Base-by-base conservation (phyloP, 805 yeast species). In the Wickerhamiella sergipiensis region DNA sequence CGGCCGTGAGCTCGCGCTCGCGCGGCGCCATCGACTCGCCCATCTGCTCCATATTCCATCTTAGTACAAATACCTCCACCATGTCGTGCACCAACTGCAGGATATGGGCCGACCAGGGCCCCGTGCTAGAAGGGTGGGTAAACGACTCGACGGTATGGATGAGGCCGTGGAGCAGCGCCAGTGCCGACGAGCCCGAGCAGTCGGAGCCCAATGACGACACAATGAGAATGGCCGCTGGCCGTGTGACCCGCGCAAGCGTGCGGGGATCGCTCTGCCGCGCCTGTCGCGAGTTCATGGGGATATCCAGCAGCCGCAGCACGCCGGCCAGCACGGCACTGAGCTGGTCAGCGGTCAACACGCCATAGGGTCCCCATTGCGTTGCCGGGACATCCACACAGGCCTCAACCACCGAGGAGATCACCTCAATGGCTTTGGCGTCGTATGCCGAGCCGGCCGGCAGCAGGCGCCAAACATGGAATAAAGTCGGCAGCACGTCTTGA, bases 91-190 rank as follows among this genome's bases (percentile, higher is more conserved):
- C 69, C 24, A 85, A 74, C 52, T 77, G 77, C 0, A 94, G 74
- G 29, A 90, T 76, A 4, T 81, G 69, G 24, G 74, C 66, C 0
- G 95, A 76, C 97, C 97, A 89, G n/a, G 75, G 74, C 0, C 96
- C 97, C n/a, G 73, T 65, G 63, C 89, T 89, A 0, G 97, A 88
- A 6, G 98, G 98, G 64, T 92, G 97, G 2, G 80, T 81, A 65
- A 82, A 85, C 18, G 95, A 85, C 54, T 78, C 82, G 6, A 88
- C 70, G 0, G 95, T 79, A 50, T 79, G 79, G n/a, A 83, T 58
- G 24, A 85, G 68, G 0, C 78, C 72, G 21, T 70, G 69, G 5
- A 89, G 59, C 47, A 71, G 67, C 0, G 77, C 71, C 26, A 72
- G 49, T 2, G 65, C 53, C 6, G 58, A 54, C 39, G 54, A 50